Conservation (phyloP, 2,329 filamentous ascomycete genomes). For the Bipolaris zeicola region DNA sequence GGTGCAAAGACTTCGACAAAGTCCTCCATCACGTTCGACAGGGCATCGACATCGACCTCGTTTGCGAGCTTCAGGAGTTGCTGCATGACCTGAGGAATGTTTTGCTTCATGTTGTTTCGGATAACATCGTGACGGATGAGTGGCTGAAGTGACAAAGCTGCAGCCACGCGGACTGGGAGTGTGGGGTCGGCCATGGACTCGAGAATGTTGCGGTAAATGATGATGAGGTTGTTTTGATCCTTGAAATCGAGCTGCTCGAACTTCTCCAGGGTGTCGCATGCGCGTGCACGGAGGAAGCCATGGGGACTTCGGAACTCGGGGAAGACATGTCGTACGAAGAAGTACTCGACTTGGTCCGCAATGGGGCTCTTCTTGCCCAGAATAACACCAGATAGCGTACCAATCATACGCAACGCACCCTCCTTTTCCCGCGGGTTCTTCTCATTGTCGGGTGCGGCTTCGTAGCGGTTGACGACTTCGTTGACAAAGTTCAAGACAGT, state of each 20-base stretch:
- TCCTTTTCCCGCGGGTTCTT: slow-evolving; percentile 97
- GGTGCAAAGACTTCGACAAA: slow-evolving; percentile 99
- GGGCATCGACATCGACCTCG: slow-evolving; percentile 94
- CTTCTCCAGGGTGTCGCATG: slow-evolving; percentile 97
- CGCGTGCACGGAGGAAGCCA: slow-evolving; percentile 89
- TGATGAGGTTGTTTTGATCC: slow-evolving; percentile 91
- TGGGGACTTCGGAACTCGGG: slow-evolving; percentile 93
- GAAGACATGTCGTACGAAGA: slow-evolving; percentile 97
- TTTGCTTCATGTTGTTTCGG: slow-evolving; percentile 92
- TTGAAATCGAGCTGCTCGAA: slow-evolving; percentile 98
- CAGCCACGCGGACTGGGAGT: slow-evolving; percentile 91
- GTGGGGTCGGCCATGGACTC: slow-evolving; percentile 96
- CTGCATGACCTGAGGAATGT: slow-evolving; percentile 99
- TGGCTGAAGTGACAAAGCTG: slow-evolving; percentile 90
- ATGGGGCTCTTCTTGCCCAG: slow-evolving; percentile 98
- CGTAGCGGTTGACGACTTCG: slow-evolving; percentile 90
- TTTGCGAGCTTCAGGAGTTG: slow-evolving; percentile 96
- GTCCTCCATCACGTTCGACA: slow-evolving; percentile 99
- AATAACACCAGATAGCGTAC: slow-evolving; percentile 90
- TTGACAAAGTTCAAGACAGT: slow-evolving; percentile 95
- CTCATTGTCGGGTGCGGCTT: slow-evolving; percentile 79
- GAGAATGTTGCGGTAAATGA: slow-evolving; percentile 95
- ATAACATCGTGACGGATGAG: slow-evolving; percentile 96
- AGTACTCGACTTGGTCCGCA: slow-evolving; percentile 96
- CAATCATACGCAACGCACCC: slow-evolving; percentile 95